Evolutionary conservation across 805 yeast species (phyloP), one percentile per base, ranked within the genome.

Genomic region (Wilhelminamyces savonicus): DNA sequence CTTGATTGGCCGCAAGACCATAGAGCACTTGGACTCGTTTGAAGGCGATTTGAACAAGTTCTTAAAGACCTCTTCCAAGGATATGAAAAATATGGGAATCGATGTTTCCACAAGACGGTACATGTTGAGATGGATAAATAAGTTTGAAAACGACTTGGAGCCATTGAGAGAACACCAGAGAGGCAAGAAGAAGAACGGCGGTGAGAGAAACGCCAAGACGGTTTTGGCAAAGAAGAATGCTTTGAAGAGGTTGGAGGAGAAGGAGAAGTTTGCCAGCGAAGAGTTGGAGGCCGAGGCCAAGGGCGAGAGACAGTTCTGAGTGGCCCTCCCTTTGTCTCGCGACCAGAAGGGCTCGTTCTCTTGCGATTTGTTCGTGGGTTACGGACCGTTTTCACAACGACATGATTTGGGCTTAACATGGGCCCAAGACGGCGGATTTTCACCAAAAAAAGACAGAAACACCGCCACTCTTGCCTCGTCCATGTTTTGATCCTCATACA

Each of bases 141-240:
- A 71, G 44, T 80, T 68, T 46, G 70, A 74, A 44, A 69, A 73
- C 36, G 75, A 78, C 31, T 57, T 63, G 44, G 69, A 66, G 31
- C 66, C 71, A 13, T 59, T 82, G 34, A 46, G 61, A 34, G 82
- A 77, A 46, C 66, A 74, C 40, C 72, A 71, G 43, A 56, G 63
- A 38, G 85, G 88, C n/a, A 78, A 71, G 65, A 85, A 85, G 68
- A 69, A 71, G 44, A 66, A 64, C 45, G 96, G 96, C 16, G 95
- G 96, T 48, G 96, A 87, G 59, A 74, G 95, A 54, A 81, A 76
- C 46, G 72, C 80, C 37, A 75, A 71, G 46, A 49, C 59, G 11
- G 66, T 65, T 13, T 41, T 51, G 38, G 71, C 70, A 17, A 81
- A 78, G 48, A 70, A 69, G 41, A 59, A 66, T 12, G 90, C 94